Evolutionary conservation across 1,139 yeast species (phyloP).

Genomic region (Schwanniomyces etchellsii): DNA sequence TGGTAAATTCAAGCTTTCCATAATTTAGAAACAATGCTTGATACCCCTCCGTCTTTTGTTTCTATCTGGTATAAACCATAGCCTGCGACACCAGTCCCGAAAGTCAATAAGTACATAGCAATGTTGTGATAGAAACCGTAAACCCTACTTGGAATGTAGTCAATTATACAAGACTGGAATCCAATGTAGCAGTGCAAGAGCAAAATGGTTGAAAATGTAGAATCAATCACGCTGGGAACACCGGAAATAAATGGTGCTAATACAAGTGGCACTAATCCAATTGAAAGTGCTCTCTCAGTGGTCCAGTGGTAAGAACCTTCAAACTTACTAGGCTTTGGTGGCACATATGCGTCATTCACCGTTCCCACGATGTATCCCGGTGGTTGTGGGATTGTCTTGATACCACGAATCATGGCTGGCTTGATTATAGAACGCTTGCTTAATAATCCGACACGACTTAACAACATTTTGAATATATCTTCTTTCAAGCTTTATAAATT

Average conservation of each 20-base stretch:
- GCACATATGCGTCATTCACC: constrained; percentile 73
- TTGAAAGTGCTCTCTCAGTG: constrained; percentile 64
- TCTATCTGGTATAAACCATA: constrained; percentile 83
- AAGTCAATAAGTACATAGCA: constrained; percentile 59
- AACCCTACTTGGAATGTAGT: constrained; percentile 81
- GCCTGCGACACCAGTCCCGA: constrained; percentile 67
- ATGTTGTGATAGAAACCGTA: constrained; percentile 66
- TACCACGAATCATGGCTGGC: constrained; percentile 20
- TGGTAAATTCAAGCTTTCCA: constrained; percentile 29
- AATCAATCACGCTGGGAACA: constrained; percentile 67
- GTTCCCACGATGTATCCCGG: constrained; percentile 67
- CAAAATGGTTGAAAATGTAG: constrained; percentile 56
- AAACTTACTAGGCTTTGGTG: constrained; percentile 53
- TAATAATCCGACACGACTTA: constrained; percentile 24
- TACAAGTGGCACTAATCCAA: constrained; percentile 69
- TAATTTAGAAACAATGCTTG: constrained; percentile 28
- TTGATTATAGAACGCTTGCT: constrained; percentile 11
- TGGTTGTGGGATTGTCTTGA: constrained; percentile 51
- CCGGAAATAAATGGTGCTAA: constrained; percentile 69
- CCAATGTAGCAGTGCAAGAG: constrained; percentile 79
- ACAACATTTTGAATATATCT: constrained; percentile 17
- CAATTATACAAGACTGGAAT: constrained; percentile 78
- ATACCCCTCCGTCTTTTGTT: constrained; percentile 48
- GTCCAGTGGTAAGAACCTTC: constrained; percentile 93
- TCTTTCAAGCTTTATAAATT: neutral